A percentile compares a stretch with the other conserved stretches of the same genome.
Conservation (phyloP, 768 basidiomycete species). For the Termitomyces heimii region DNA sequence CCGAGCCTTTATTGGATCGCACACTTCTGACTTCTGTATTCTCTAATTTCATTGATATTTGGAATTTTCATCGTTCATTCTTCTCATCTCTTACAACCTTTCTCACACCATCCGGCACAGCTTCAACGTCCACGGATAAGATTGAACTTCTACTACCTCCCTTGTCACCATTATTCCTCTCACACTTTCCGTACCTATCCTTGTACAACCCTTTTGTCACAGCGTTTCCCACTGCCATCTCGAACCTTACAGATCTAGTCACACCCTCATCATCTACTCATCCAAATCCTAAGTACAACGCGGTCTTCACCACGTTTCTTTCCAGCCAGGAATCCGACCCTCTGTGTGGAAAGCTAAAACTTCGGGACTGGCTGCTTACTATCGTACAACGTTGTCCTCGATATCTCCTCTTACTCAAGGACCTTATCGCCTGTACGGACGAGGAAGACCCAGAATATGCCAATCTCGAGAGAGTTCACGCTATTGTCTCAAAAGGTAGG, state of each 20-base stretch:
- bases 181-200: conserved; percentile 86
- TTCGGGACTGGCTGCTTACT: conserved; percentile 82
- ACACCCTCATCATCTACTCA: conserved; percentile 32
- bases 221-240: conserved; percentile 62
- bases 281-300: conserved; percentile 37
- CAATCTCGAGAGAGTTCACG: conserved; percentile 52
- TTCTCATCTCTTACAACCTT: conserved; percentile 48
- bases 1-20: conserved; percentile 64
- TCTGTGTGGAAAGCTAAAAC: conserved; percentile 65
- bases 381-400: conserved; percentile 86
- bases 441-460: conserved; percentile 62
- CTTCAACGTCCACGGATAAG: conserved; percentile 16
- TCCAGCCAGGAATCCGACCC: conserved; percentile 61
- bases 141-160: conserved; percentile 23
- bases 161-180: conserved; percentile 56
- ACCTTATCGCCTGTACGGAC: conserved; percentile 65
- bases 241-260: conserved; percentile 50
- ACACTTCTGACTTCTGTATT: conserved; percentile 68
- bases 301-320: conserved; percentile 59
- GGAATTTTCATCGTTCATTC: conserved; percentile 81
- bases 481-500: conserved; percentile 72
- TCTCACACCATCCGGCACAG: conserved; percentile 27
- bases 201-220: conserved; percentile 84
- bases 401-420: conserved; percentile 78
- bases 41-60: conserved; percentile 88